Conservation (phyloP, 1,284 basidiomycete genomes). For the Microbotryum lychnidis-dioicae region DNA sequence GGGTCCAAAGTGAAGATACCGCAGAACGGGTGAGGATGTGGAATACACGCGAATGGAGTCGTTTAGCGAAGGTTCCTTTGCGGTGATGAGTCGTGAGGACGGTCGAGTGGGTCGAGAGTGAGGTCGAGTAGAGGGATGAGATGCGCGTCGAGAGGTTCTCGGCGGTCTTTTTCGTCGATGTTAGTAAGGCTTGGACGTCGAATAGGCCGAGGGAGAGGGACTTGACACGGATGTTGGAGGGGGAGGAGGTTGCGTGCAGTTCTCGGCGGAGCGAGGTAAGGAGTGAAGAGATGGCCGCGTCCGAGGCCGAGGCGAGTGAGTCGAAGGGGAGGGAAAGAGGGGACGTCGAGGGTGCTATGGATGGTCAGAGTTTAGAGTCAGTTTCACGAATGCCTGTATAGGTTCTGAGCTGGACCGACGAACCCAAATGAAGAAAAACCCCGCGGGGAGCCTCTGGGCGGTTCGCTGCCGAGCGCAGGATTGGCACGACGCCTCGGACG, state of each 20-base stretch:
- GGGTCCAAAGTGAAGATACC: too few species aligned
- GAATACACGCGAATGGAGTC: too few species aligned
- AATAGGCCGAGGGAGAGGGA: constrained; percentile 24
- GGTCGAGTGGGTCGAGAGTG: too few species aligned
- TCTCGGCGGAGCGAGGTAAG: constrained; percentile 28
- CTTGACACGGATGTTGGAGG: constrained; percentile 6
- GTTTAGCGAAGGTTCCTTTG: too few species aligned
- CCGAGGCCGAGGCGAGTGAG: constrained; percentile 19
- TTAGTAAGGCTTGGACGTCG: not conserved
- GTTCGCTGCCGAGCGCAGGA: constrained; percentile 13
- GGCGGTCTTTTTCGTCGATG: too few species aligned
- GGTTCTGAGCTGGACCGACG: not conserved
- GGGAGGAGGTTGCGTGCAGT: constrained; percentile 6
- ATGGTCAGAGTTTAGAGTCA: not conserved
- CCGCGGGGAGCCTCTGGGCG: constrained; percentile 16
- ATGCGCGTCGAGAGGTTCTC: too few species aligned
- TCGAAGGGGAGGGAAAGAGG: constrained; percentile 23
- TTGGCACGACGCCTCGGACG: constrained; percentile 20
- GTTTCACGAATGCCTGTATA: not conserved
- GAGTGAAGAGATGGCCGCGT: constrained; percentile 17
- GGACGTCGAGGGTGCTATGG: constrained; percentile 17
- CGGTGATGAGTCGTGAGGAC: too few species aligned
- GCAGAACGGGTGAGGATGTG: too few species aligned
- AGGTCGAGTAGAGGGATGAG: too few species aligned
- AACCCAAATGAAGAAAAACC: constrained; percentile 20